A percentile compares a stretch with the other conserved stretches of the same genome.
phyloP scores from a whole-genome alignment of 2,329 filamentous ascomycete genomes.

The Paracamarosporium sp. region DNA sequence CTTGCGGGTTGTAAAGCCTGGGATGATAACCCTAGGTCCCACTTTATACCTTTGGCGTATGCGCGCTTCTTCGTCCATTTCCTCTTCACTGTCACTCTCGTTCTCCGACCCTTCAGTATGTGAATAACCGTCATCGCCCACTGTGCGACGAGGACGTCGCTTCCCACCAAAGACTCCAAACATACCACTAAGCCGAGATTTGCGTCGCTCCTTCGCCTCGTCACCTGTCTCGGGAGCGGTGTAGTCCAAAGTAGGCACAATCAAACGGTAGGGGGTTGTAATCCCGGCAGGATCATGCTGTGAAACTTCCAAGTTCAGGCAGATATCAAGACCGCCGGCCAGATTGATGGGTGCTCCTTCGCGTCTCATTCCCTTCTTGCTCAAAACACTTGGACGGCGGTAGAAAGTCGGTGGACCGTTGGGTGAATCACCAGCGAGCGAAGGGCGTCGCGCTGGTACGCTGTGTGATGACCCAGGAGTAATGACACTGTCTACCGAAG shows the following conservation, averaged over 20 bases:
- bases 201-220: slow-evolving; percentile 30
- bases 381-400: slow-evolving; percentile 52
- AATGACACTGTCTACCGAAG: slow-evolving; percentile 35
- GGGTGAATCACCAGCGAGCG: slow-evolving; percentile 16
- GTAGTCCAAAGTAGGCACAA: slow-evolving; percentile 77
- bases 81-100: slow-evolving; percentile 36
- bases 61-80: slow-evolving; percentile 41
- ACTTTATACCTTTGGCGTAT: slow-evolving; percentile 41
- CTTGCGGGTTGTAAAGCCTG: slow-evolving; percentile 33
- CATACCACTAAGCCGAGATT: slow-evolving; percentile 30
- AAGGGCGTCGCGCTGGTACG: slow-evolving; percentile 22
- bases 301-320: slow-evolving; percentile 87
- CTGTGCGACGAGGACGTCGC: slow-evolving; percentile 24
- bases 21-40: slow-evolving; percentile 41
- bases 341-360: slow-evolving; percentile 67
- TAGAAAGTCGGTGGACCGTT: slow-evolving; percentile 50
- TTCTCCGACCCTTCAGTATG: slow-evolving; percentile 25
- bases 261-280: slow-evolving; percentile 83
- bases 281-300: slow-evolving; percentile 85
- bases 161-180: slow-evolving; percentile 36
- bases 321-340: slow-evolving; percentile 84
- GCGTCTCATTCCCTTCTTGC: slow-evolving; percentile 47
- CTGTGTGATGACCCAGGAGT: slow-evolving; percentile 35
- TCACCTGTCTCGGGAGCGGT: slow-evolving; percentile 22
- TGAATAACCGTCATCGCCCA: slow-evolving; percentile 44